Evolutionary conservation across 2,329 filamentous ascomycete species (phyloP).

Genomic region (Pseudogymnoascus verrucosus): DNA sequence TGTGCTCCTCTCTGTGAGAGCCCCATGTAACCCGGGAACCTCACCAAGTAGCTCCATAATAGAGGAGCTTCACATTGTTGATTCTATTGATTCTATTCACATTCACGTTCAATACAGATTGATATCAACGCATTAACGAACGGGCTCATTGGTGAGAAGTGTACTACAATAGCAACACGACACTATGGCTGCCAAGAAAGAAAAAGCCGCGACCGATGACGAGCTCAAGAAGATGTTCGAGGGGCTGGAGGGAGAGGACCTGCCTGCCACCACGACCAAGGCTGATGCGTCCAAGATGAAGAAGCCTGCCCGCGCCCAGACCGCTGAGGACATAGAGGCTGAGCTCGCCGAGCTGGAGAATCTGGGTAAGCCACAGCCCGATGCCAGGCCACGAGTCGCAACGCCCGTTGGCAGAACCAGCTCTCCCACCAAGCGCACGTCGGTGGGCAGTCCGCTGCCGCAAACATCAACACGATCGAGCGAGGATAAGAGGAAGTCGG

Average conservation of each 20-base stretch:
- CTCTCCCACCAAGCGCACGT: slow-evolving; percentile 41
- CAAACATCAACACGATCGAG: slow-evolving; percentile 50
- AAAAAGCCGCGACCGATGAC: slow-evolving; percentile 50
- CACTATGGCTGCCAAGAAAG: slow-evolving; percentile 53
- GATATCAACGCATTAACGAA: background rate
- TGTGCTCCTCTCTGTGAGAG: background rate
- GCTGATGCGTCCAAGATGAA: slow-evolving; percentile 31
- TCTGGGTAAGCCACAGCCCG: slow-evolving; percentile 58
- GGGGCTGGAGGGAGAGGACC: slow-evolving; percentile 46
- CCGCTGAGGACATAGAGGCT: slow-evolving; percentile 54
- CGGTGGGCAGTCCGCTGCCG: slow-evolving; percentile 31
- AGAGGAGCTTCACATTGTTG: slow-evolving; percentile 15
- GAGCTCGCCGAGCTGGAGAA: slow-evolving; percentile 75
- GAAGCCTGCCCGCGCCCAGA: slow-evolving; percentile 29
- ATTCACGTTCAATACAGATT: background rate
- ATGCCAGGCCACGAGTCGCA: slow-evolving; percentile 63
- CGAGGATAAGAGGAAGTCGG: slow-evolving; percentile 73
- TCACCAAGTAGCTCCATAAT: background rate
- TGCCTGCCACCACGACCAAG: slow-evolving; percentile 33
- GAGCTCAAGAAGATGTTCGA: slow-evolving; percentile 60
- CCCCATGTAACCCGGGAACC: background rate
- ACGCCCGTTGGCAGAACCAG: slow-evolving; percentile 3
- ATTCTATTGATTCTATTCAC: background rate
- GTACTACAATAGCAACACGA: background rate
- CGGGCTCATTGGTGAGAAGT: background rate